These are phyloP conservation scores for Podospora fimiseda DNA, from an alignment of 495 filamentous ascomycete species.

Conservation along the genomic window DNA sequence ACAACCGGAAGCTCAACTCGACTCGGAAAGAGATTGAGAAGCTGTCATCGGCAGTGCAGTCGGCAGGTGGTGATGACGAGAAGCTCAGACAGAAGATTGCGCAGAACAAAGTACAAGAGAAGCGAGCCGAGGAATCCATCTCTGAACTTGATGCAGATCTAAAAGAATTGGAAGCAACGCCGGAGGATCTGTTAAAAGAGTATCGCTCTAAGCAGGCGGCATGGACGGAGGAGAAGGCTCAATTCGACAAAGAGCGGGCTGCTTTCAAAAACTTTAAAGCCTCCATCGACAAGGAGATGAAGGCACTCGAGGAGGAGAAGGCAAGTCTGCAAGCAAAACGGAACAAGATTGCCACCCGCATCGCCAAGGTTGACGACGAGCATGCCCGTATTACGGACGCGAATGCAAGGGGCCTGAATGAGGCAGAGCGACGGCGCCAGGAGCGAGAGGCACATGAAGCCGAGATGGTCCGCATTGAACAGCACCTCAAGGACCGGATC, in stretches of 20 bases:
- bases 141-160: slow-evolving; percentile 56
- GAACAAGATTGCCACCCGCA: slow-evolving; percentile 70
- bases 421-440: slow-evolving; percentile 63
- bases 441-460: slow-evolving; percentile 60
- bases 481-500: slow-evolving; percentile 33
- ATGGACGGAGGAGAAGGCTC: slow-evolving; percentile 59
- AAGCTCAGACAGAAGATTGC: slow-evolving; percentile 71
- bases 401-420: slow-evolving; percentile 67
- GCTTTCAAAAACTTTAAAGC: slow-evolving; percentile 56
- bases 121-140: slow-evolving; percentile 71
- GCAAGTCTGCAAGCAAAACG: slow-evolving; percentile 61
- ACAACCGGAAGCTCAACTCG: slow-evolving; percentile 61
- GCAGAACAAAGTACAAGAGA: slow-evolving; percentile 70
- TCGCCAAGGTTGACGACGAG: slow-evolving; percentile 70
- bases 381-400: slow-evolving; percentile 70
- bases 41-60: slow-evolving; percentile 57
- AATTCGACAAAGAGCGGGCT: slow-evolving; percentile 53
- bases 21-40: slow-evolving; percentile 77
- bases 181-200: slow-evolving; percentile 57
- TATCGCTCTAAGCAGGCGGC: slow-evolving; percentile 54
- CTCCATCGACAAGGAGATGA: slow-evolving; percentile 57
- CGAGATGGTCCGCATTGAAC: slow-evolving; percentile 56
- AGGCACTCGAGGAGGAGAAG: slow-evolving; percentile 60
- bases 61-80: slow-evolving; percentile 75
- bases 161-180: slow-evolving; percentile 59